Conservation (phyloP, 1,284 basidiomycete species). For the Trichosporon asahii region DNA sequence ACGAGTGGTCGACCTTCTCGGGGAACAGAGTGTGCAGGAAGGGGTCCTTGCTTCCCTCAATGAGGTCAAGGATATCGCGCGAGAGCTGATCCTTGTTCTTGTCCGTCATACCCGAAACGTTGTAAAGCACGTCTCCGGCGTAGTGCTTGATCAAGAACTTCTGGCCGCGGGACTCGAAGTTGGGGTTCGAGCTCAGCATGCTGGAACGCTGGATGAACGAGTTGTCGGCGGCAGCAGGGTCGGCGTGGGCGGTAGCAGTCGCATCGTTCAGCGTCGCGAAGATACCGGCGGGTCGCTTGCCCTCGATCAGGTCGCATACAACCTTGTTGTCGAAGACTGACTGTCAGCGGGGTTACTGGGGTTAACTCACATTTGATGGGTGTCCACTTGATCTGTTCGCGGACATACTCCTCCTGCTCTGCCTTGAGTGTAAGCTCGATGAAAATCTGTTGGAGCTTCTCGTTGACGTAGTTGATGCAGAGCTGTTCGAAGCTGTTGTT, state of each 20-base stretch:
- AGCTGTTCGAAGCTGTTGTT: conserved; percentile 99
- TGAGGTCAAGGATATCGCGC: conserved; percentile 89
- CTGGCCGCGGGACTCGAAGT: conserved; percentile 86
- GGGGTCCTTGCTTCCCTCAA: conserved; percentile 71
- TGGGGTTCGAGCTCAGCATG: conserved; percentile 72
- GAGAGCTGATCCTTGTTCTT: conserved; percentile 98
- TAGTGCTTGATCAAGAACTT: conserved; percentile 93
- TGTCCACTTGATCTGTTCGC: conserved; percentile 98
- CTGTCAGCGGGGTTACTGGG: background rate
- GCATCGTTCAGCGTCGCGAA: conserved; percentile 98
- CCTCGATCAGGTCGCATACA: conserved; percentile 97
- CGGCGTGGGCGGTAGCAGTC: conserved; percentile 96
- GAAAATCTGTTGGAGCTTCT: conserved; percentile 98
- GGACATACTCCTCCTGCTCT: conserved; percentile 98
- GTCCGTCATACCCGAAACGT: conserved; percentile 96
- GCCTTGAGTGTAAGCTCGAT: conserved; percentile 98
- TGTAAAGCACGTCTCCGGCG: conserved; percentile 98
- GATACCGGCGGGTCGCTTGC: conserved; percentile 90
- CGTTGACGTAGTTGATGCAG: conserved; percentile 99
- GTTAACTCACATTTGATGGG: conserved; percentile 73
- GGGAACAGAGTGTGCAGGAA: conserved; percentile 91
- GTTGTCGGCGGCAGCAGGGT: conserved; percentile 92
- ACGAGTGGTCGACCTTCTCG: conserved; percentile 90
- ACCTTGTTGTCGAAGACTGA: conserved; percentile 57
- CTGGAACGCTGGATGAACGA: conserved; percentile 92